Percentiles rank a stretch among this genome's conserved stretches.
Evolutionary conservation across 2,329 filamentous ascomycete genomes (phyloP).

Genomic region (Cladosporium phlei): DNA sequence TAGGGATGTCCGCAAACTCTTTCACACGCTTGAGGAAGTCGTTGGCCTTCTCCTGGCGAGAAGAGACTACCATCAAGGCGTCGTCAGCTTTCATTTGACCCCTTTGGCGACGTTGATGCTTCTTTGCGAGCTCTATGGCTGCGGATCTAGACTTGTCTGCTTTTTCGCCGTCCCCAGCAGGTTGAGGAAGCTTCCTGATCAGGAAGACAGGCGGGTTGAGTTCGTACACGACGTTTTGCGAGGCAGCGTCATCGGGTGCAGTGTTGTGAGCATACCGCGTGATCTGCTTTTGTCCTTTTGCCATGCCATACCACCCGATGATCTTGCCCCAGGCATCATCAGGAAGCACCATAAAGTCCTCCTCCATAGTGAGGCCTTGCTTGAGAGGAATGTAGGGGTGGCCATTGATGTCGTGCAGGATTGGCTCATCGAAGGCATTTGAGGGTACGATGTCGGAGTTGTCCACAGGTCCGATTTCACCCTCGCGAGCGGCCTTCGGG

Average conservation of each 20-base stretch:
- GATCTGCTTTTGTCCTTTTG: slow-evolving; percentile 65
- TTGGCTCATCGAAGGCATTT: slow-evolving; percentile 26
- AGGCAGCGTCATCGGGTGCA: slow-evolving; percentile 50
- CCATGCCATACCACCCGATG: slow-evolving; percentile 74
- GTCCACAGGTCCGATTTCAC: slow-evolving; percentile 73
- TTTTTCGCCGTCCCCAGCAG: slow-evolving; percentile 14
- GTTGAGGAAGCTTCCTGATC: slow-evolving; percentile 69
- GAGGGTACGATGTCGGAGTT: slow-evolving; percentile 69
- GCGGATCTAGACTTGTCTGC: slow-evolving; percentile 6
- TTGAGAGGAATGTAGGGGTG: slow-evolving; percentile 65
- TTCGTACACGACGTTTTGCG: slow-evolving; percentile 72
- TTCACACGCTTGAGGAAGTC: slow-evolving; percentile 76
- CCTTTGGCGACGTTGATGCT: slow-evolving; percentile 17
- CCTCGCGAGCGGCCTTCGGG: slow-evolving; percentile 56
- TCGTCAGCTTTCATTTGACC: slow-evolving; percentile 39
- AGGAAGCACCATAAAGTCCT: slow-evolving; percentile 73
- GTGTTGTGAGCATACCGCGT: slow-evolving; percentile 74
- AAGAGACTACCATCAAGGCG: slow-evolving; percentile 65
- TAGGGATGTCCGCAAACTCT: slow-evolving; percentile 59
- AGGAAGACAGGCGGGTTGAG: slow-evolving; percentile 79
- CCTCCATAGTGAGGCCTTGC: slow-evolving; percentile 57
- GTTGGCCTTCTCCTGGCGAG: slow-evolving; percentile 64
- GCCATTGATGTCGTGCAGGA: slow-evolving; percentile 21
- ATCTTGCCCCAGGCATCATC: slow-evolving; percentile 77
- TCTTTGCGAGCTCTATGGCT: slow-evolving; percentile 13